These are phyloP conservation scores for Penicillium bialowiezense DNA, from an alignment of 495 filamentous ascomycete species.

Conservation along the genomic window DNA sequence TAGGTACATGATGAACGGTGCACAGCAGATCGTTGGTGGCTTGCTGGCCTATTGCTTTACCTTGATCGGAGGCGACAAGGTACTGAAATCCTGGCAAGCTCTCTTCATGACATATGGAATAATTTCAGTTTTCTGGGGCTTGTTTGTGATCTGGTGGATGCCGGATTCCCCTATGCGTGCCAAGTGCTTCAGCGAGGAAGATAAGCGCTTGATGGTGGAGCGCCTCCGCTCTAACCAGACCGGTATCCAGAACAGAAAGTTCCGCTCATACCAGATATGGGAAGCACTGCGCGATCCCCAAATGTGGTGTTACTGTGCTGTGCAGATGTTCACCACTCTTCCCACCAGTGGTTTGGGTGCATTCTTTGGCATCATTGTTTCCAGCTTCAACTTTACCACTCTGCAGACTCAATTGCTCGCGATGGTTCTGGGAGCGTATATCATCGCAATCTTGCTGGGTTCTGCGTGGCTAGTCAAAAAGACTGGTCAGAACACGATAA, in stretches of 20 bases:
- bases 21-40: conserved; percentile 54
- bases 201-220: conserved; percentile 49
- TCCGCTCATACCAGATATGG: conserved; percentile 47
- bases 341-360: conserved; percentile 65
- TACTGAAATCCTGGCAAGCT: conserved; percentile 54
- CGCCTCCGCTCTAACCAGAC: conserved; percentile 49
- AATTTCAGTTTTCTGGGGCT: conserved; percentile 49
- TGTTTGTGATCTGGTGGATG: conserved; percentile 46
- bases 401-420: conserved; percentile 49
- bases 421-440: conserved; percentile 70
- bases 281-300: conserved; percentile 45
- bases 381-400: conserved; percentile 39
- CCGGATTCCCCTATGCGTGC: conserved; percentile 51
- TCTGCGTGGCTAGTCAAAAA: conserved; percentile 64
- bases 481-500: conserved; percentile 59
- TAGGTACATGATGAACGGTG: conserved; percentile 66
- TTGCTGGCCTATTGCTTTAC: conserved; percentile 58
- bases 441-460: conserved; percentile 56
- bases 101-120: conserved; percentile 59
- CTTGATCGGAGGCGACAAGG: conserved; percentile 40
- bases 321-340: conserved; percentile 64
- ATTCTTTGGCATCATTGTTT: conserved; percentile 62
- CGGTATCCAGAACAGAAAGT: conserved; percentile 51
- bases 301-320: conserved; percentile 46
- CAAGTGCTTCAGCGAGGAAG: conserved; percentile 46